Conservation (phyloP, 768 basidiomycete species). For the Mycena kentingensis region DNA sequence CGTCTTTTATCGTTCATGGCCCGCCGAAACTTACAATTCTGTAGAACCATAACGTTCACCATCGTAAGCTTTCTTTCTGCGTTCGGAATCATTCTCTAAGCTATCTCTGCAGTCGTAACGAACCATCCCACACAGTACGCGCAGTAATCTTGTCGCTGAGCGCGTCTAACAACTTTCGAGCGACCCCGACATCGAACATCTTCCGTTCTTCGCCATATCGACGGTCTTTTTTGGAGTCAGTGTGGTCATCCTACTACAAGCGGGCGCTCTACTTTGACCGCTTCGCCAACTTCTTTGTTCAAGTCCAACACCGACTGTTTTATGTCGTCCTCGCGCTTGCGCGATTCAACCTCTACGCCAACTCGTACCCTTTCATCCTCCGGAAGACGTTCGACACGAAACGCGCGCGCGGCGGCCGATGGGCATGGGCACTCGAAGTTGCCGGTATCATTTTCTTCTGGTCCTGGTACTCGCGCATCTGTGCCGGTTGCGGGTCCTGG, state of each 20-base stretch:
- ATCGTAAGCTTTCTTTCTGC: slow-evolving; percentile 59
- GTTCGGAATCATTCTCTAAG: slow-evolving; percentile 17
- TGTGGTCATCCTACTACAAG: slow-evolving; percentile 96
- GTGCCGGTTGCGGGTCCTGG: slow-evolving; percentile 75
- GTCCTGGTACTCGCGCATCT: slow-evolving; percentile 78
- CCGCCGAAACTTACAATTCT: slow-evolving; percentile 13
- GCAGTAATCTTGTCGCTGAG: background rate
- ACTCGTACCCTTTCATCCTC: slow-evolving; percentile 78
- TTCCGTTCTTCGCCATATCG: slow-evolving; percentile 95
- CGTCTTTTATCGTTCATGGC: slow-evolving; percentile 38
- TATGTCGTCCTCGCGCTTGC: slow-evolving; percentile 89
- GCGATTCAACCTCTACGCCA: slow-evolving; percentile 92
- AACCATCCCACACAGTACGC: slow-evolving; percentile 91
- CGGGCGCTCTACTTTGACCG: slow-evolving; percentile 79
- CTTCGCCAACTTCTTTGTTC: slow-evolving; percentile 63
- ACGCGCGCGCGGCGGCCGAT: slow-evolving; percentile 67
- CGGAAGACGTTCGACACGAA: slow-evolving; percentile 64
- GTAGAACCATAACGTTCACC: slow-evolving; percentile 94
- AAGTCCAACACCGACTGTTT: slow-evolving; percentile 89
- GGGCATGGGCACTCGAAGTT: slow-evolving; percentile 81
- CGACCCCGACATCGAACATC: slow-evolving; percentile 82
- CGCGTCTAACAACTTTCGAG: slow-evolving; percentile 37
- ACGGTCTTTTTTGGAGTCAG: slow-evolving; percentile 79
- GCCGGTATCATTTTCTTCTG: slow-evolving; percentile 80
- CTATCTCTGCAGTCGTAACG: slow-evolving; percentile 73